Conservation (phyloP, 2,329 filamentous ascomycete genomes). For the Zarea fungicola region DNA sequence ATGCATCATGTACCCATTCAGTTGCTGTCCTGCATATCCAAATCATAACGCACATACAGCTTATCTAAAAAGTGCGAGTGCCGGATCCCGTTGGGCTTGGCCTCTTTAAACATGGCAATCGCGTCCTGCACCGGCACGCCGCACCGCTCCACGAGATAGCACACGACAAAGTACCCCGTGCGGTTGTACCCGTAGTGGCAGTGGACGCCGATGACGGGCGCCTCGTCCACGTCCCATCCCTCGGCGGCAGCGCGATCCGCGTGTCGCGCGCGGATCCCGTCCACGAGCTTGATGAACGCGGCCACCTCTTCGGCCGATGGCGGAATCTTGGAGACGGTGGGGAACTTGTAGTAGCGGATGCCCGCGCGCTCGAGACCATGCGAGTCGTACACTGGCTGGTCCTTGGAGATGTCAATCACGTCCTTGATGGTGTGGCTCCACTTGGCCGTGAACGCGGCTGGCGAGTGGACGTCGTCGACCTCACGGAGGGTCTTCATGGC, state of each 20-base stretch:
- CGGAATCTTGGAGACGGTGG: slow-evolving; percentile 87
- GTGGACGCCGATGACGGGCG: slow-evolving; percentile 70
- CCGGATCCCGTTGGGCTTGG: slow-evolving; percentile 75
- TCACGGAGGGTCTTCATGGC: slow-evolving; percentile 92
- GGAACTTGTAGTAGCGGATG: slow-evolving; percentile 77
- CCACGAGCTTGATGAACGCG: slow-evolving; percentile 51
- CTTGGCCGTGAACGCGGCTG: slow-evolving; percentile 60
- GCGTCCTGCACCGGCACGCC: slow-evolving; percentile 69
- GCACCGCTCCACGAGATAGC: slow-evolving; percentile 80
- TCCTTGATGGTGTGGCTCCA: slow-evolving; percentile 66
- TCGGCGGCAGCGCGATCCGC: slow-evolving; percentile 29
- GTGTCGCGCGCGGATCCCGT: slow-evolving; percentile 54
- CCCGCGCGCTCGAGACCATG: slow-evolving; percentile 59
- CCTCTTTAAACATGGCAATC: slow-evolving; percentile 68
- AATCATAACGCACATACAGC: slow-evolving; percentile 68
- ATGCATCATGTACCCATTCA: not conserved
- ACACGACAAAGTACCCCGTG: slow-evolving; percentile 85
- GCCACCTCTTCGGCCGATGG: slow-evolving; percentile 54
- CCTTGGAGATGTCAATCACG: slow-evolving; percentile 86
- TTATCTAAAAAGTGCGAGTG: slow-evolving; percentile 86
- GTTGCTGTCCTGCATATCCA: slow-evolving; percentile 18
- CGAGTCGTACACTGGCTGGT: slow-evolving; percentile 84
- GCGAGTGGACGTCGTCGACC: slow-evolving; percentile 77
- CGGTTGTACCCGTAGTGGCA: slow-evolving; percentile 96
- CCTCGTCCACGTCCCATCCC: slow-evolving; percentile 33